Evolutionary conservation across 164 flowering plant species (phyloP), one percentile per base, ranked within the genome.

Genomic region (Hamamelis virginiana): DNA sequence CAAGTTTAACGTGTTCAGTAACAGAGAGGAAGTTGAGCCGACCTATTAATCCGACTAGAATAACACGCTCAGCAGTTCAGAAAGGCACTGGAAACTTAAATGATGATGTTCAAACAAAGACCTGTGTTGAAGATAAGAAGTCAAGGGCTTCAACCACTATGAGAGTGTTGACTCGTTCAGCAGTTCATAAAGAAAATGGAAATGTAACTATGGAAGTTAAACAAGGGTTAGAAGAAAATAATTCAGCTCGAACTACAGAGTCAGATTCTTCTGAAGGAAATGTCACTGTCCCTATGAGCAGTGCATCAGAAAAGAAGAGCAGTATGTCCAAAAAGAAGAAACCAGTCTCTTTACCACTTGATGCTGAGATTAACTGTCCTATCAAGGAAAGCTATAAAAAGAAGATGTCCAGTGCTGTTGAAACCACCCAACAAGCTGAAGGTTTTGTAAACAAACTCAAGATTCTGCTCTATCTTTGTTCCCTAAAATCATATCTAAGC

Each of bases 31-130:
- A 64, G 33, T 59, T 26, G 47, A 65, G 63, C 19, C 16, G 22
- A n/a, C 52, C 75, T 22, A 23, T 48, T 13, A 25, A 52, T 18
- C 1, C 33, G 8, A 23, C 63, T 52, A 64, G 78, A 48, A 28
- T 76, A 28, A 70, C 77, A 50, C 69, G 47, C 51, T 80, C 75
- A 12, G 52, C 65, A 47, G 18, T 47, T 63, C 64, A 27, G 22
- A 56, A 25, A 33, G 58, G 28, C 50, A 50, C n/a, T 33, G 63
- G 19, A 41, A 28, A 10, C 45, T 26, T 19, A 41, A 61, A 67
- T 67, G 57, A 22, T 18, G 57, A 61, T 38, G 61, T 43, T 56
- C 67, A 68, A 46, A 25, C 19, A 14, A 60, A n/a, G 0, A 13
- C 68, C 55, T 33, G 66, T n/a, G 8, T 25, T 64, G 70, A 52